Evolutionary conservation across 495 filamentous ascomycete genomes (phyloP), one percentile per base, ranked within the genome.

Genomic region (Penicillium cinerascens): DNA sequence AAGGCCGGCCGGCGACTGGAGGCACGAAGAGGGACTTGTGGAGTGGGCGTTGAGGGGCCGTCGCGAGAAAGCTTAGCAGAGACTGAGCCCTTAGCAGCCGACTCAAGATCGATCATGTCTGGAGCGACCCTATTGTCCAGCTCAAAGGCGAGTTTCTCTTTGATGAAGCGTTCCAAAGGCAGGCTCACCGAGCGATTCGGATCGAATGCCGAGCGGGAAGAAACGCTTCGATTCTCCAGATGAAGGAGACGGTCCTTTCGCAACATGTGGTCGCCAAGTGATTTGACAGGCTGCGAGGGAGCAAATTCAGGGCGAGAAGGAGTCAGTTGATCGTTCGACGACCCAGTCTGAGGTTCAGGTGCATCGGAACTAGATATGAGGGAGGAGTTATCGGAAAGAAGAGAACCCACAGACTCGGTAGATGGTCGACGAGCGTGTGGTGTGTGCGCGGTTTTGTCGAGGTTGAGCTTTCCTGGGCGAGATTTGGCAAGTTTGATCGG

Each of bases 131-230:
- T 61, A 16, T 44, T 33, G 18, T 53, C 63, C 42, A 67, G 56
- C 21, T 67, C 58, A 36, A 72, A 39, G 13, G 70, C 66, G 11
- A 71, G 29, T n/a, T 70, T 61, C 33, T 77, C 74, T 21, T 76
- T 74, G 47, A 77, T 77, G 39, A 77, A 77, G 3, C 74, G 67
- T 47, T 76, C 66, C 18, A 77, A 55, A 25, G 72, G 74, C 29
- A 77, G 47, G 52, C 74, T 77, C 2, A 75, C 67, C 3, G 66
- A 58, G 15, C 68, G 63, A 36, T 57, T 67, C 25, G 70, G 66
- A 16, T 64, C 52, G 38, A 73, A 66, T 0, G 50, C 26, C 3
- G 57, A 36, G 13, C 52, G 54, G 4, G 59, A 58, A 17, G 63
- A 63, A 5, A 44, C 25, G 51, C 71, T 72, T 16, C 60, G 52